These are phyloP conservation scores for Coix lacrymajobi DNA, from an alignment of 176 grass and related monocot genomes.

Conservation along the genomic window DNA sequence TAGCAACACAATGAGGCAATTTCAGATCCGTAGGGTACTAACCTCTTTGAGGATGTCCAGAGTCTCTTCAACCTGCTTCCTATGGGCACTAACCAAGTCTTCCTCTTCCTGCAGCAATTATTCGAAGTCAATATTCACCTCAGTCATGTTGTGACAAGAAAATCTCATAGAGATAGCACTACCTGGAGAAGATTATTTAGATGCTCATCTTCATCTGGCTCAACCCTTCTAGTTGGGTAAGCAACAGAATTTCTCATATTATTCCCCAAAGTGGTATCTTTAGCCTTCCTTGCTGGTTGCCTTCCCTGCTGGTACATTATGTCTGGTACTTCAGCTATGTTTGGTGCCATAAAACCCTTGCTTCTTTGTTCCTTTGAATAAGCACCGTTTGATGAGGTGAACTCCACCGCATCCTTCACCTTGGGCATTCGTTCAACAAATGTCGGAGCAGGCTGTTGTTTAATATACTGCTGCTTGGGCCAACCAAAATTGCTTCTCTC, in stretches of 20 bases:
- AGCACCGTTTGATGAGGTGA: conserved; percentile 15
- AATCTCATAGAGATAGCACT: conserved; percentile 17
- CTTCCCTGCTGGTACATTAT: conserved; percentile 49
- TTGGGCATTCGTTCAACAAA: conserved; percentile 41
- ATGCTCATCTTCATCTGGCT: conserved; percentile 55
- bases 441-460: conserved; percentile 29
- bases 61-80: conserved; percentile 91
- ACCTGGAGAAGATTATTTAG: conserved; percentile 78
- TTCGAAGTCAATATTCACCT: not conserved
- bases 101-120: conserved; percentile 75
- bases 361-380: conserved; percentile 48
- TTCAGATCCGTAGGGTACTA: not conserved
- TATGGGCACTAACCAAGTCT: conserved; percentile 75
- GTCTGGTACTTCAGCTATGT: conserved; percentile 54
- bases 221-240: conserved; percentile 28
- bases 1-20: not conserved
- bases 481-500: conserved; percentile 63
- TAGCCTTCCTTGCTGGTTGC: conserved; percentile 34
- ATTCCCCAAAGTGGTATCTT: conserved; percentile 27
- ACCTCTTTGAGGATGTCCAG: conserved; percentile 85
- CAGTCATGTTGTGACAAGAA: conserved; percentile 12
- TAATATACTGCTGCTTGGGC: conserved; percentile 53
- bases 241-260: conserved; percentile 30
- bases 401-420: conserved; percentile 30
- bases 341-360: conserved; percentile 19